phyloP scores from a whole-genome alignment of 1,139 yeast genomes.

The Saccharomyces hybrid region DNA sequence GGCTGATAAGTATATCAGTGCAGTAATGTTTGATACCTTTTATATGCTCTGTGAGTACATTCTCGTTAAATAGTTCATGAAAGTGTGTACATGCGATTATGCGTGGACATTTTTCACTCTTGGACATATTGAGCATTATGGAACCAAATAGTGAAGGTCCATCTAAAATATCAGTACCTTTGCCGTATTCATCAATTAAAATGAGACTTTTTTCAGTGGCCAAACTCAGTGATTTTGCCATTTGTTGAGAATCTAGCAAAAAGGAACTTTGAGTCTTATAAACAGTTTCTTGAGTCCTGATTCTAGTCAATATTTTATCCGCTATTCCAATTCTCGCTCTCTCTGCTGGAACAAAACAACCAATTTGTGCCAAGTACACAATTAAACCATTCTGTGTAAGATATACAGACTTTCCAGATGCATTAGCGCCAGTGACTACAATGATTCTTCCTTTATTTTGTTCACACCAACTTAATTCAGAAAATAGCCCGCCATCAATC shows the following conservation, averaged over 20 bases:
- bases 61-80: conserved; percentile 34
- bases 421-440: conserved; percentile 44
- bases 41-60: conserved; percentile 13
- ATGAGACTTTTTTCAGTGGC: conserved; percentile 35
- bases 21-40: conserved; percentile 18
- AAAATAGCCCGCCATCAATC: conserved; percentile 18
- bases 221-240: conserved; percentile 36
- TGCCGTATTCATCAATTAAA: conserved; percentile 45
- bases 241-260: conserved; percentile 39
- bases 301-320: conserved; percentile 38
- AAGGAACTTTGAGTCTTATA: conserved; percentile 40
- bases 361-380: conserved; percentile 41
- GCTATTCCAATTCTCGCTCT: conserved; percentile 38
- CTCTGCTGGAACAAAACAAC: conserved; percentile 42
- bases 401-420: conserved; percentile 45
- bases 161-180: conserved; percentile 42
- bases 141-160: conserved; percentile 41
- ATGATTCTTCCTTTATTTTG: conserved; percentile 12
- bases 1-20: not conserved
- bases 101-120: conserved; percentile 26
- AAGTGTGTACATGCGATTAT: conserved; percentile 39
- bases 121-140: conserved; percentile 28
- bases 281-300: conserved; percentile 38
- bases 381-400: conserved; percentile 39
- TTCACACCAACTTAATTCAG: conserved; percentile 5